These are phyloP conservation scores for Ambrosiella xylebori DNA, from an alignment of 2,329 filamentous ascomycete genomes.

Conservation along the genomic window DNA sequence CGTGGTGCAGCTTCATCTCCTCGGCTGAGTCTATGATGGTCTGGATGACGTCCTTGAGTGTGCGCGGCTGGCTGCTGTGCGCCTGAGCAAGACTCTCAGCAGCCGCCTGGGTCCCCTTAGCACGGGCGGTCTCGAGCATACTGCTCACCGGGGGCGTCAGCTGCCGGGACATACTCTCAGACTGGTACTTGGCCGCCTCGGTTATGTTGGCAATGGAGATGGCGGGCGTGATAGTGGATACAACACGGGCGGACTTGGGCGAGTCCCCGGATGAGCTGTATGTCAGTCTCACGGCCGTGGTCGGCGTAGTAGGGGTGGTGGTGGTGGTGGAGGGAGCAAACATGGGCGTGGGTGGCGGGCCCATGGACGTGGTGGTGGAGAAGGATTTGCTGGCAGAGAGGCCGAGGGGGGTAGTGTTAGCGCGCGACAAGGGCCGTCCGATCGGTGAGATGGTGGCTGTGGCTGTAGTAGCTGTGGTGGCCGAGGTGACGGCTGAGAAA, in stretches of 20 bases:
- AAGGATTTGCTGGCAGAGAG: neutral
- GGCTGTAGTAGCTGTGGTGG: neutral
- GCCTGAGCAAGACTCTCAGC: slow-evolving; percentile 1
- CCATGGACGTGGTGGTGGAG: neutral
- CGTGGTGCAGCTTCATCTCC: slow-evolving; percentile 7
- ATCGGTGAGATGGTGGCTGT: neutral
- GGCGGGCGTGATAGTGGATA: slow-evolving; percentile 5
- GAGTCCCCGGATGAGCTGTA: slow-evolving; percentile 1
- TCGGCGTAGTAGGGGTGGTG: slow-evolving; percentile 6
- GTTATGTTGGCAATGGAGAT: slow-evolving; percentile 7
- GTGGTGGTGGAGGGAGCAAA: neutral
- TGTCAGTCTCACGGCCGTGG: neutral
- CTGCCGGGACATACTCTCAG: slow-evolving; percentile 1
- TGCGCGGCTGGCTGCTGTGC: neutral
- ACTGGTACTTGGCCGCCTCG: neutral
- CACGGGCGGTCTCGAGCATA: neutral
- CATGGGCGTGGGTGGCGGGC: slow-evolving; percentile 2
- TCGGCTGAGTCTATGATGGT: slow-evolving; percentile 10
- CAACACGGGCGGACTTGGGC: neutral
- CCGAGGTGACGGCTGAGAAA: neutral
- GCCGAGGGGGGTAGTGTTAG: slow-evolving; percentile 3
- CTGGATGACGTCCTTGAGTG: slow-evolving; percentile 5
- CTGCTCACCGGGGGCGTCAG: slow-evolving; percentile 4
- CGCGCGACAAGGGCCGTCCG: slow-evolving; percentile 7
- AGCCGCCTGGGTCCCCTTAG: neutral